A percentile compares a stretch with the other conserved stretches of the same genome.
Conservation (phyloP, 371 early-diverging fungal genomes). For the Lichtheimia ramosa region DNA sequence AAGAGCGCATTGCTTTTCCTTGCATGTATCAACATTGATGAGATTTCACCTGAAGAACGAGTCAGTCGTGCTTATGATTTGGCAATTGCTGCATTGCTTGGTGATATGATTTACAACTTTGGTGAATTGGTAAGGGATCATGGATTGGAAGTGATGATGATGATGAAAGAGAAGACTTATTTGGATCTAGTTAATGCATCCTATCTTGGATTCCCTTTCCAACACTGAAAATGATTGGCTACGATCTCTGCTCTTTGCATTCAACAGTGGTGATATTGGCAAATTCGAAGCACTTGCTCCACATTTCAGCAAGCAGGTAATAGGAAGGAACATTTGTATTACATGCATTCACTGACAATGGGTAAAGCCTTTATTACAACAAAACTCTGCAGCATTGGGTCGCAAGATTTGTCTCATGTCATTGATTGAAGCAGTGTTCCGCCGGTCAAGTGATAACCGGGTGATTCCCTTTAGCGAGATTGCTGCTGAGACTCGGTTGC, state of each 20-base stretch:
- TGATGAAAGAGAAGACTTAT: background rate
- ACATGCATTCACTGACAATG: background rate
- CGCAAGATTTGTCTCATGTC: conserved; percentile 98
- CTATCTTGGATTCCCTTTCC: conserved; percentile 81
- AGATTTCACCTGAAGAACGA: conserved; percentile 73
- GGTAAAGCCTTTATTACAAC: conserved; percentile 72
- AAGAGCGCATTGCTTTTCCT: conserved; percentile 92
- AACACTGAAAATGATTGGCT: conserved; percentile 89
- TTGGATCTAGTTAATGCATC: conserved; percentile 84
- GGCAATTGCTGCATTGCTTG: conserved; percentile 87
- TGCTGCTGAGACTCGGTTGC: conserved; percentile 84
- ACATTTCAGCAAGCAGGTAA: conserved; percentile 76
- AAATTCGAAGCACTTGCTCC: conserved; percentile 81
- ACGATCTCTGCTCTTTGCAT: conserved; percentile 81
- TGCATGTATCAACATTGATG: conserved; percentile 85
- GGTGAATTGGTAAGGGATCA: conserved; percentile 83
- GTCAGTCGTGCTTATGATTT: conserved; percentile 90
- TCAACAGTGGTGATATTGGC: conserved; percentile 93
- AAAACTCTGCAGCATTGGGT: conserved; percentile 71
- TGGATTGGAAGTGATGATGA: background rate
- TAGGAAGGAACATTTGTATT: background rate
- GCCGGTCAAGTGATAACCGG: conserved; percentile 80
- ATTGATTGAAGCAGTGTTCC: conserved; percentile 92
- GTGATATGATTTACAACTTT: conserved; percentile 97
- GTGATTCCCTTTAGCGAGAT: conserved; percentile 82